A percentile compares a stretch with the other conserved stretches of the same genome.
Evolutionary conservation across 192 early-diverging fungal species (phyloP).

Genomic region (Coemansia sp.): DNA sequence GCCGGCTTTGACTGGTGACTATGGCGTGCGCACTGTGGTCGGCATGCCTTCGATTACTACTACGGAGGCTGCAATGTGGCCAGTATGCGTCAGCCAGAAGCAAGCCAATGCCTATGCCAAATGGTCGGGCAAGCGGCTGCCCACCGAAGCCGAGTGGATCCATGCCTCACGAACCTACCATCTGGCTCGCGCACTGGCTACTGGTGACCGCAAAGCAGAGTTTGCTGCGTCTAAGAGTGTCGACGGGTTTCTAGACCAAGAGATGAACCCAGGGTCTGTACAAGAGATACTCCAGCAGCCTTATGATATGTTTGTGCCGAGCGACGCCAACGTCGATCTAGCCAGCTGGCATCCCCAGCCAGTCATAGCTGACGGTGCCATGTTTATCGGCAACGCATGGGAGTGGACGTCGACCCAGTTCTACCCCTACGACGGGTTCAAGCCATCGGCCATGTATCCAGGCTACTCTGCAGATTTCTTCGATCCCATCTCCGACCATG

Average conservation of each 20-base stretch:
- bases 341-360: conserved; percentile 64
- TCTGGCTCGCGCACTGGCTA: conserved; percentile 23
- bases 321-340: conserved; percentile 72
- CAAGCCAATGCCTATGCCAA: conserved; percentile 75
- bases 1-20: conserved; percentile 13
- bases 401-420: conserved; percentile 81
- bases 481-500: conserved; percentile 57
- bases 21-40: conserved; percentile 68
- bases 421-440: conserved; percentile 63
- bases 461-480: conserved; percentile 93
- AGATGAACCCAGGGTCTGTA: conserved; percentile 6
- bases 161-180: conserved; percentile 38
- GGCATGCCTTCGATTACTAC: conserved; percentile 61
- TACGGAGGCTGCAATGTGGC: conserved; percentile 63
- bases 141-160: conserved; percentile 78
- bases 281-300: conserved; percentile 6
- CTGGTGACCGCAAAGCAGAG: background rate
- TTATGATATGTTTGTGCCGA: conserved; percentile 33
- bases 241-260: conserved; percentile 15
- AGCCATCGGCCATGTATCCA: conserved; percentile 71
- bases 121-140: conserved; percentile 63
- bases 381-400: conserved; percentile 65
- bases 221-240: background rate
- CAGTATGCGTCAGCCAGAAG: conserved; percentile 67
- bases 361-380: conserved; percentile 22